Evolutionary conservation across 441 rosid species (phyloP), one percentile per base, ranked within the genome.

Genomic region (Adansonia gregorii): DNA sequence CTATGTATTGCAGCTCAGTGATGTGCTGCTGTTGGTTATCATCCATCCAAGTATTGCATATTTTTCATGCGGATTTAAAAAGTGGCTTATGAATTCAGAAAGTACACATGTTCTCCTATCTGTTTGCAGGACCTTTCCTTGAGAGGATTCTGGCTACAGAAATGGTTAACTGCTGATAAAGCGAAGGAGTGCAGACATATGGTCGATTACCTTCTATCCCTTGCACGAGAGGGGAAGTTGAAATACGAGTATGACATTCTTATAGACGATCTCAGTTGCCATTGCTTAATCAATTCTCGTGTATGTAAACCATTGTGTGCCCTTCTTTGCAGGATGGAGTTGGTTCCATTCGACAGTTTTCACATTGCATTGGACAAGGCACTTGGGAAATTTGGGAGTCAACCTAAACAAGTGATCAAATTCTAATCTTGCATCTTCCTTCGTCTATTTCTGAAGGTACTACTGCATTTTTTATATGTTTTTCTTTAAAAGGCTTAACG

Each of bases 101-200:
- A 24, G 22, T 5, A 60, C 22, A 11, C 24, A 8, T n/a, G 24
- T 48, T 64, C 59, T 27, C 54, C 58, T 64, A 19, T 73, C 4
- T 39, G 17, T 31, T 43, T 80, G 82, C 87, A 94, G 93, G 94
- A 94, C 68, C 87, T 92, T 79, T 89, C 92, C 17, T 82, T 93
- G 88, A 92, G 83, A 78, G 97, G 99, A 63, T 93, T 95, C 82
- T 93, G 99, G 98, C 77, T 94, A 82, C 97, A 95, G 85, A 91
- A 85, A 54, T 91, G 89, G 95, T 3, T 94, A 82, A 82, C 76
- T 80, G 80, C 90, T 0, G 93, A 83, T 54, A 93, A 89, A 83
- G 85, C 88, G 19, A 82, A 72, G 58, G 94, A 94, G 76, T 88
- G 95, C 72, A 82, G 97, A 84, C 80, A 75, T 46, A 90, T 86